Evolutionary conservation across 1,284 basidiomycete genomes (phyloP).

Genomic region (Melanopsichium pennsylvanicum): DNA sequence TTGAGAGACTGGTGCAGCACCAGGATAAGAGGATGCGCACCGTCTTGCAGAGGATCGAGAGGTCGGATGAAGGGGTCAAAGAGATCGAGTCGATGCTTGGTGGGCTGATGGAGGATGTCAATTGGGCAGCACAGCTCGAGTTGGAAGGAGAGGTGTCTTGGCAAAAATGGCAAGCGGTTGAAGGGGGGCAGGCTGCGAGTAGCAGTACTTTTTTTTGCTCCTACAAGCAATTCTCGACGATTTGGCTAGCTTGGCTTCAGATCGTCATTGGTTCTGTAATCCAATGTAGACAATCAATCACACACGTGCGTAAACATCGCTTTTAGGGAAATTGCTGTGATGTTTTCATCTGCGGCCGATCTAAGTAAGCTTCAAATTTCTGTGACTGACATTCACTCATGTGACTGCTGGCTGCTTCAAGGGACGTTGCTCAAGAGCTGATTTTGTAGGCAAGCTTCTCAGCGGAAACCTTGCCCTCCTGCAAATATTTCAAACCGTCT

Average conservation of each 20-base stretch:
- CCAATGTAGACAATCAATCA: too few relatives aligned
- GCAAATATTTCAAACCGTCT: constrained; percentile 52
- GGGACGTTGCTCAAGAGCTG: too few relatives aligned
- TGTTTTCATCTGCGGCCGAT: too few relatives aligned
- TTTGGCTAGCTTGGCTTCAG: too few relatives aligned
- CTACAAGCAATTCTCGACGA: constrained; percentile 11
- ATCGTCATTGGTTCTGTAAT: too few relatives aligned
- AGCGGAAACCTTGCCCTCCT: constrained; percentile 53
- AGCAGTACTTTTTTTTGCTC: constrained; percentile 5
- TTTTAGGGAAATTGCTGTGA: too few relatives aligned
- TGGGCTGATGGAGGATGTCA: constrained; percentile 23
- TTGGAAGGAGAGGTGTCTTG: constrained; percentile 10
- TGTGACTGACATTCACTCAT: too few relatives aligned
- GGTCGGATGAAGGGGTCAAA: not conserved
- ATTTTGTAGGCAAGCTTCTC: constrained; percentile 58
- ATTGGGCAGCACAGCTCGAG: constrained; percentile 18
- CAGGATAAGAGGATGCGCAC: not conserved
- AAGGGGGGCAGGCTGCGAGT: not conserved
- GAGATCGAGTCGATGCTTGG: constrained; percentile 6
- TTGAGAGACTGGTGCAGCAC: not conserved
- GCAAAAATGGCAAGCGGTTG: not conserved
- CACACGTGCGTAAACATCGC: too few relatives aligned
- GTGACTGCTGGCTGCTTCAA: too few relatives aligned
- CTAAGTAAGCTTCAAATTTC: too few relatives aligned
- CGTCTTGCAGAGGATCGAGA: constrained; percentile 4